Evolutionary conservation across 2,329 filamentous ascomycete genomes (phyloP).

Genomic region (Paecilomyces sp.): DNA sequence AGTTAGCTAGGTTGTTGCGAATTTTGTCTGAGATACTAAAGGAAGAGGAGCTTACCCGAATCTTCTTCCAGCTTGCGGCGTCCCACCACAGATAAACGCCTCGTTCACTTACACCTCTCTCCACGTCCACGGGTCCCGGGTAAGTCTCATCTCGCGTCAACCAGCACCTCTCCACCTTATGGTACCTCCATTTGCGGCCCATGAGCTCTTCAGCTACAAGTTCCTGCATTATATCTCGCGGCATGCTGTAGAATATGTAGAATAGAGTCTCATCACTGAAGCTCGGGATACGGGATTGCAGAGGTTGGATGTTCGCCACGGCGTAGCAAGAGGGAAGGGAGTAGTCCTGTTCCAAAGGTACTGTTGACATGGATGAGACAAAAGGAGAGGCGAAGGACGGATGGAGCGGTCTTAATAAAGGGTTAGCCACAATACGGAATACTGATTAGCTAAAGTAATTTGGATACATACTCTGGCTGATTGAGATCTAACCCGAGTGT

Average conservation of each 20-base stretch:
- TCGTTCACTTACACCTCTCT: slow-evolving; percentile 41
- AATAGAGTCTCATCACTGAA: slow-evolving; percentile 61
- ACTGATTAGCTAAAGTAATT: slow-evolving; percentile 3
- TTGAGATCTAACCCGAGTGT: slow-evolving; percentile 59
- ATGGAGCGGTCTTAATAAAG: slow-evolving; percentile 48
- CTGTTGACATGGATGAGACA: slow-evolving; percentile 48
- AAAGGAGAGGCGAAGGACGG: slow-evolving; percentile 60
- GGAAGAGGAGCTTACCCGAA: slow-evolving; percentile 30
- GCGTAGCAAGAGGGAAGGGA: slow-evolving; percentile 57
- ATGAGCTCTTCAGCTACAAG: slow-evolving; percentile 57
- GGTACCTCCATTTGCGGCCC: slow-evolving; percentile 46
- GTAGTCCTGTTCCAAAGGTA: slow-evolving; percentile 58
- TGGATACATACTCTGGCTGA: slow-evolving; percentile 47
- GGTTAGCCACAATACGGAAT: slow-evolving; percentile 11
- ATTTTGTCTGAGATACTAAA: not conserved
- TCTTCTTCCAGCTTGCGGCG: slow-evolving; percentile 42
- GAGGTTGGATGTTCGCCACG: slow-evolving; percentile 58
- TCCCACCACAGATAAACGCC: slow-evolving; percentile 48
- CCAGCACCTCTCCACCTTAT: slow-evolving; percentile 47
- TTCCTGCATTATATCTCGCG: slow-evolving; percentile 59
- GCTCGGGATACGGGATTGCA: slow-evolving; percentile 51
- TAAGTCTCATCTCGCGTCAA: slow-evolving; percentile 43
- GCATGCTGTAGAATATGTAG: slow-evolving; percentile 63
- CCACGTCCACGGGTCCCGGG: slow-evolving; percentile 41
- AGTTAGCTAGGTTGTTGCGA: slow-evolving; percentile 1